phyloP scores from a whole-genome alignment of 441 rosid genomes.

The Gossypium schwendimanii region DNA sequence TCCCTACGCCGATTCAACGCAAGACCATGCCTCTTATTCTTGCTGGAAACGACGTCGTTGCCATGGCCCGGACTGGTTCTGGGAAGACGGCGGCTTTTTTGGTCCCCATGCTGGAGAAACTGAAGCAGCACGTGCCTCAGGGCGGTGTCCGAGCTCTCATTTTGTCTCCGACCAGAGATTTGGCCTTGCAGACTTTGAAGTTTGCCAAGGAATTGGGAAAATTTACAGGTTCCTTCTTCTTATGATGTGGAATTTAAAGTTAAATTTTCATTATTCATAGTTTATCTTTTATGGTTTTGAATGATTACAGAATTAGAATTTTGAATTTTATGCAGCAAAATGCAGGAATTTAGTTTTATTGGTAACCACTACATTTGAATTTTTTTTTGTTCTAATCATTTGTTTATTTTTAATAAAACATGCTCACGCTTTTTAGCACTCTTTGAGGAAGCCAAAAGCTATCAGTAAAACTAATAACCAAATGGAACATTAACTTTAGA shows the following conservation, averaged over 20 bases:
- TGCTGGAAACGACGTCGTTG: constrained; percentile 79
- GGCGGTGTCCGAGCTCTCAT: constrained; percentile 79
- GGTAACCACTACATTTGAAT: background rate
- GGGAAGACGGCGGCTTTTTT: constrained; percentile 94
- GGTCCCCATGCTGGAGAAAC: constrained; percentile 81
- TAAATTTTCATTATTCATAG: background rate
- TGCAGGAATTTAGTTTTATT: background rate
- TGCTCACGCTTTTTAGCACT: background rate
- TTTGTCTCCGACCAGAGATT: constrained; percentile 83
- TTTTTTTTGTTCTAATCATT: background rate
- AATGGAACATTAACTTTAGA: background rate
- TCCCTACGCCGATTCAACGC: constrained; percentile 93
- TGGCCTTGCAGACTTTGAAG: constrained; percentile 85
- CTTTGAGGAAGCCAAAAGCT: background rate
- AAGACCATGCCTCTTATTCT: constrained; percentile 94
- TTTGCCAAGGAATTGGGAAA: constrained; percentile 78
- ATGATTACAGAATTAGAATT: background rate
- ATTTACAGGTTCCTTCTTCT: constrained; percentile 52
- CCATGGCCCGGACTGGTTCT: constrained; percentile 97
- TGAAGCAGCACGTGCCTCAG: constrained; percentile 67
- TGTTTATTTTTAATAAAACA: too few species aligned
- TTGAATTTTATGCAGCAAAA: background rate
- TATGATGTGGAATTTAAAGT: background rate
- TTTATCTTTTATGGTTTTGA: background rate
- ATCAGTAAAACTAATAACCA: background rate